These are phyloP conservation scores for Dactylonectria macrodidyma DNA, from an alignment of 2,329 filamentous ascomycete species.

Conservation along the genomic window DNA sequence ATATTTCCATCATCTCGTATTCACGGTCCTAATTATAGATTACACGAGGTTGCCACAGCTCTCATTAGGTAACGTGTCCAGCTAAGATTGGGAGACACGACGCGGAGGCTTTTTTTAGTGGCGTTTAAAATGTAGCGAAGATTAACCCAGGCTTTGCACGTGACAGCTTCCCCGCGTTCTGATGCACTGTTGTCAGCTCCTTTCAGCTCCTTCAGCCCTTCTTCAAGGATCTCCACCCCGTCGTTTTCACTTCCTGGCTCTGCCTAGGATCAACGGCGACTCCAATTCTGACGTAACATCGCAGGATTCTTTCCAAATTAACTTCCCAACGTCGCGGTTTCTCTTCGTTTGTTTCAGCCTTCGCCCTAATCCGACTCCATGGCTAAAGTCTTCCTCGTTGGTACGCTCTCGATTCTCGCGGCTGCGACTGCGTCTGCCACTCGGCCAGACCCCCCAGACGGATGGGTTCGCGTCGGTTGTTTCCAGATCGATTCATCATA, in stretches of 20 bases:
- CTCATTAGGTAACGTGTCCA: background rate
- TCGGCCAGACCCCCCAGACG: background rate
- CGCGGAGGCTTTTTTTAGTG: background rate
- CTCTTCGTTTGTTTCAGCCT: background rate
- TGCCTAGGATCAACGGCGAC: background rate
- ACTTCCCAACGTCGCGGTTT: background rate
- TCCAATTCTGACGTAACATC: background rate
- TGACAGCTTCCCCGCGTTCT: background rate
- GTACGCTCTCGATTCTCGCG: background rate
- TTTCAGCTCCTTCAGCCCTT: background rate
- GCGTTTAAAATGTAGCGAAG: background rate
- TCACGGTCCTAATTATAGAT: background rate
- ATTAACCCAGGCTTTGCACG: background rate
- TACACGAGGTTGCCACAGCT: background rate
- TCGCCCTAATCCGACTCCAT: background rate
- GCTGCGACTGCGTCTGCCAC: background rate
- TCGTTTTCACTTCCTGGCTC: background rate
- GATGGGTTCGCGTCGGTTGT: constrained; percentile 18
- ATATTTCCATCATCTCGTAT: background rate
- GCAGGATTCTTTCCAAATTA: background rate
- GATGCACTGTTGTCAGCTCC: background rate
- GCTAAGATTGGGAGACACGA: background rate
- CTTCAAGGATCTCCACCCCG: background rate
- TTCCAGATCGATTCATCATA: background rate
- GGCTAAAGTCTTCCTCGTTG: background rate